Base-by-base conservation (phyloP, 2,329 filamentous ascomycete species). In the Didymella pomorum region DNA sequence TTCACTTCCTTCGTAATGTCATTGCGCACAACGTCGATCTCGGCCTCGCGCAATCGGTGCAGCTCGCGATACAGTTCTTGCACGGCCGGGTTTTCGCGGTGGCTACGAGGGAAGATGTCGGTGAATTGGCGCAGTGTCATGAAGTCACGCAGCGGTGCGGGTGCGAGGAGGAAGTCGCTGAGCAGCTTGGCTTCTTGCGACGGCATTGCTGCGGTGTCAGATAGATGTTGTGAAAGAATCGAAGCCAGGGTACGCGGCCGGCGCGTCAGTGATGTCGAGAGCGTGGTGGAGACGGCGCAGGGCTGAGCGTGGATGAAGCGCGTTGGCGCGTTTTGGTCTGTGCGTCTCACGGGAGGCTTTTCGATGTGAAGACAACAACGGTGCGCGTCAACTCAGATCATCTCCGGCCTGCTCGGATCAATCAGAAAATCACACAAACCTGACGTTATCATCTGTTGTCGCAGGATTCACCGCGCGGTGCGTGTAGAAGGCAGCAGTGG, bases 11-110 rank as follows among this genome's bases (percentile, higher is more conserved):
- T 78, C 7, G 83, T 82, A 57, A 93, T 89, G 66, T 86, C 90
- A 75, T 70, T 79, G 52, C 86, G 82, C 14, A 96, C 87, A 4
- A 80, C 75, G 67, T 94, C 90, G 52, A 92, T 83, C 11, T 89
- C 81, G 46, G 84, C 82, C 61, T 88, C 87, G 53, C 92, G 87
- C 72, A 93, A 86, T 58, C 87, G 84, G 69, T 95, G 90, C 2
- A 96, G 83, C 73, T 95, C 90, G 46, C 90, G 87, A 73, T 96
- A 96, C 5, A 97, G 82, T 0, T 83, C 80, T 56, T 87, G 86
- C 46, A 94, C 83, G 55, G 89, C 87, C 0, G 89, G 85, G 45
- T 88, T 89, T 23, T 83, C 80, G 58, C 88, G 89, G 48, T 88
- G 81, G 37, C 85, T 77, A 49, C 83, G 85, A 11, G 92, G 92